These are phyloP conservation scores for Ganoderma sp. DNA, from an alignment of 1,284 basidiomycete species.

Conservation along the genomic window DNA sequence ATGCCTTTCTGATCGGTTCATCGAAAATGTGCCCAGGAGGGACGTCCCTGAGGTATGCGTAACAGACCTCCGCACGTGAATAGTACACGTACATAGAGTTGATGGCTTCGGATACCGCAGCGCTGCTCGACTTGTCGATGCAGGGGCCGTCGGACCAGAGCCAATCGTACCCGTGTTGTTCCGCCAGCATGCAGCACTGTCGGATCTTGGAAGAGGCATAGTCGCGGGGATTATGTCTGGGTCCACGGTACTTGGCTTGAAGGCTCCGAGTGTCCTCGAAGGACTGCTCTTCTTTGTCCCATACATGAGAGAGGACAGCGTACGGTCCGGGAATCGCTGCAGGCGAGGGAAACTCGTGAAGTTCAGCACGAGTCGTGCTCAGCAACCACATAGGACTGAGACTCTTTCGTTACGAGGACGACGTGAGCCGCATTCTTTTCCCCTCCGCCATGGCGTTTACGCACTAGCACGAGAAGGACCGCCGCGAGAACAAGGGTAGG, in stretches of 20 bases:
- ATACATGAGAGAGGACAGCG: conserved; percentile 12
- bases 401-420: neutral
- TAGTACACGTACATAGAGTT: conserved; percentile 17
- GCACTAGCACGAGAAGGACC: too few species aligned
- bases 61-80: conserved; percentile 8
- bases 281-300: conserved; percentile 5
- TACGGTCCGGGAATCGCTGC: conserved; percentile 4
- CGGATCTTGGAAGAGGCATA: conserved; percentile 5
- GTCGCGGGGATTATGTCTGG: neutral
- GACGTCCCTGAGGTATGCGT: conserved; percentile 13
- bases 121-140: conserved; percentile 13
- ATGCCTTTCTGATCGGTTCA: neutral
- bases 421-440: too few species aligned
- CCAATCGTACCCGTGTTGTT: conserved; percentile 5
- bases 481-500: too few species aligned
- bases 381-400: conserved; percentile 12
- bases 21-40: neutral
- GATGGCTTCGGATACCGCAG: conserved; percentile 16
- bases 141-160: conserved; percentile 11
- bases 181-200: neutral
- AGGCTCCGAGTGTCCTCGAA: conserved; percentile 2
- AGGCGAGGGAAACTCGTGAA: neutral
- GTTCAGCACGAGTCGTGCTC: conserved; percentile 7
- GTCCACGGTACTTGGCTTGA: neutral
- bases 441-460: too few species aligned